phyloP scores from a whole-genome alignment of 257 asterid species.

The Salvia hispanica region DNA sequence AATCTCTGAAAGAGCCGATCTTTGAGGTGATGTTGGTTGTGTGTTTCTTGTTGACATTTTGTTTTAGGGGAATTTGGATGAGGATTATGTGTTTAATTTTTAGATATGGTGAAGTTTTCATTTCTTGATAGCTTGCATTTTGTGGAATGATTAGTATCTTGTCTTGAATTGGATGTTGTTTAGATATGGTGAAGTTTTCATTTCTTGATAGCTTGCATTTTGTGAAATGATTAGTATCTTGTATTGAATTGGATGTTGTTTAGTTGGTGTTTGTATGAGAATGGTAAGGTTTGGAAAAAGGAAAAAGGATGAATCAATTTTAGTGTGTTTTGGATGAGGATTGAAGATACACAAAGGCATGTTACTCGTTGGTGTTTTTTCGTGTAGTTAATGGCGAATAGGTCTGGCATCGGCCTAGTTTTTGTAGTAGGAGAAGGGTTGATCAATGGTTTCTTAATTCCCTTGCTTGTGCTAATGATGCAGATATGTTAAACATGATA shows the following conservation, averaged over 20 bases:
- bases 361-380: background rate
- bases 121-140: background rate
- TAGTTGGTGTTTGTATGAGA: background rate
- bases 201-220: background rate
- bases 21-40: slow-evolving; percentile 50
- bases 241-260: background rate
- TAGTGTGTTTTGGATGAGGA: background rate
- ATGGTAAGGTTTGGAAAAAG: background rate
- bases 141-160: slow-evolving; percentile 14
- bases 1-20: slow-evolving; percentile 76
- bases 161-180: background rate
- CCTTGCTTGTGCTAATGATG: too few species aligned
- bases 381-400: background rate
- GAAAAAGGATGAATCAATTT: background rate
- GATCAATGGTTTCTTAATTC: background rate
- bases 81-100: background rate
- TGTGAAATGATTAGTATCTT: slow-evolving; percentile 15
- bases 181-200: slow-evolving; percentile 2
- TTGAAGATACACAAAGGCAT: background rate
- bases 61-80: background rate
- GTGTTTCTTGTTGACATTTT: background rate
- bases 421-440: slow-evolving; percentile 1
- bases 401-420: background rate
- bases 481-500: too few species aligned
- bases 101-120: slow-evolving; percentile 2